Evolutionary conservation across 352 stramenopile genomes (phyloP), one percentile per base, ranked within the genome.

Genomic region (Phytophthora nicotianae): DNA sequence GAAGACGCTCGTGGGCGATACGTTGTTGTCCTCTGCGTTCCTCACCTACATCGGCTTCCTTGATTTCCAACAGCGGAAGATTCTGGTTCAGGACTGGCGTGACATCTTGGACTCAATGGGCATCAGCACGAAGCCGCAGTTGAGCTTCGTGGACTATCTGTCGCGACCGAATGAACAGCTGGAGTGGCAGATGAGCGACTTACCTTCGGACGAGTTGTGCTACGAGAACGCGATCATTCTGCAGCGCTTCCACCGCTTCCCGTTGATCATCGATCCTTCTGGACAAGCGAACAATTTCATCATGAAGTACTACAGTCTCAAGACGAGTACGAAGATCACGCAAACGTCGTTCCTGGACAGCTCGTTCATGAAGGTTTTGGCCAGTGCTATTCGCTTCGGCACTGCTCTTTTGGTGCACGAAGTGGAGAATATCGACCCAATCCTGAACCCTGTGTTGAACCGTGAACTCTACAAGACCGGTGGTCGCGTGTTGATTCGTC

Each of bases 181-280:
- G 19, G 78, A 96, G 55, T 99, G 95, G 96, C 90, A 99, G 66
- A 93, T 95, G 54, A 91, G 97, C 55, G 97, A 98, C 23, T 81
- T 99, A 45, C 97, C 98, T 6, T 89, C 88, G 3, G 98, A 99
- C 61, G 90, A 98, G 43, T 75, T 99, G 4, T 99, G 94, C 81
- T 90, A 99, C 50, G 97, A 99, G 70, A 99, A 99, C 75, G 98
- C 97, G 8, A 98, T 99, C 50, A 99, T 99, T 65, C 70, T 99
- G 29, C 86, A 98, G 65, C 85, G 97, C 10, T 99, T 98, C 74
- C 89, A 98, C 61, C 86, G 98, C 4, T 99, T 99, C 74, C 97
- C 98, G 32, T 79, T 99, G 27, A 96, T 99, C 35, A 97, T 99
- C 43, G 98, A 99, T 77, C 98, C 98, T 16, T 98, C 96, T 13